Conservation (phyloP, 306 rosid species). For the Ochetophila trinervis region DNA sequence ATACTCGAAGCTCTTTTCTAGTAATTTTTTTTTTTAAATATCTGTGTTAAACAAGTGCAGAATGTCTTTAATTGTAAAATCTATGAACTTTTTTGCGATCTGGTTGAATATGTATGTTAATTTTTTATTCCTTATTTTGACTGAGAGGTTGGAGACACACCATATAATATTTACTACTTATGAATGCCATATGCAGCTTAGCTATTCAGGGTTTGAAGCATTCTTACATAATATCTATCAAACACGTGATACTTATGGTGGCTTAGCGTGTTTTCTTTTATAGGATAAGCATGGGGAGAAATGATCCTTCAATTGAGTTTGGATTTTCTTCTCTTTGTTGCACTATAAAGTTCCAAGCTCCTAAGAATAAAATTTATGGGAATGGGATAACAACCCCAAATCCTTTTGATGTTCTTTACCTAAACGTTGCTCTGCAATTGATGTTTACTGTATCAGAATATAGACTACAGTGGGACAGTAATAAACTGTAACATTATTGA, state of each 20-base stretch:
- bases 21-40: constrained; percentile 13
- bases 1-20: constrained; percentile 1
- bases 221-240: not conserved
- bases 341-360: not conserved
- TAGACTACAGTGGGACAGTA: not conserved
- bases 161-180: not conserved
- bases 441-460: not conserved
- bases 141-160: not conserved
- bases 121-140: not conserved
- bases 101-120: constrained; percentile 10
- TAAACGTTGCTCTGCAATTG: not conserved
- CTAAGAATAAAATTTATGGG: constrained; percentile 2
- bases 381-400: not conserved
- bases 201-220: not conserved
- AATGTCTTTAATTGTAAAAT: constrained; percentile 14
- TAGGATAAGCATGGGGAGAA: not conserved
- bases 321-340: constrained; percentile 20
- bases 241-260: constrained; percentile 1
- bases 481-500: not conserved
- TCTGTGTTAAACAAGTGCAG: constrained; percentile 1
- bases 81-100: constrained; percentile 29
- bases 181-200: not conserved
- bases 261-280: constrained; percentile 1
- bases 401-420: not conserved
- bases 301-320: not conserved